These are phyloP conservation scores for Ceratobasidium sp. DNA, from an alignment of 1,284 basidiomycete species.

Conservation along the genomic window DNA sequence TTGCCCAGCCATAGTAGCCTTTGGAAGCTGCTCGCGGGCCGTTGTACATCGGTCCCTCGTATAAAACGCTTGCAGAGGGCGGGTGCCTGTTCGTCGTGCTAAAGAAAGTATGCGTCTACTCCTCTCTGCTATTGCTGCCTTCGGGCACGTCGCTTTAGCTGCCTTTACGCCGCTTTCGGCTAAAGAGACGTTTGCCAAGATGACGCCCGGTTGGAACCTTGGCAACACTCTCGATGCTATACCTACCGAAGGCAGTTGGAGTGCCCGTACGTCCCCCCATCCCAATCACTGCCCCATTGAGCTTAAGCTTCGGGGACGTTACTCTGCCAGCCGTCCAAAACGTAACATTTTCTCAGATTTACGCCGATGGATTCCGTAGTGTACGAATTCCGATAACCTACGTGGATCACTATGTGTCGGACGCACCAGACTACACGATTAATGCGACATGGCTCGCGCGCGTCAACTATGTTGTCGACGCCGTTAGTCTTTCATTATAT, in stretches of 20 bases:
- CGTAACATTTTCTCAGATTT: slow-evolving; percentile 24
- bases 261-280: slow-evolving; percentile 4
- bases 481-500: slow-evolving; percentile 14
- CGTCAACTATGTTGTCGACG: slow-evolving; percentile 46
- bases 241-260: slow-evolving; percentile 44
- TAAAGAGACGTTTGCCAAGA: slow-evolving; percentile 32
- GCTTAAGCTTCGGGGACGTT: background rate
- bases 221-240: slow-evolving; percentile 47
- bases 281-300: background rate
- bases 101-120: slow-evolving; percentile 2
- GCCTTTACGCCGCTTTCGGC: slow-evolving; percentile 35
- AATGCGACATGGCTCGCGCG: slow-evolving; percentile 46
- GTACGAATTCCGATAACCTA: slow-evolving; percentile 47
- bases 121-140: slow-evolving; percentile 14
- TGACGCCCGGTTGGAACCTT: slow-evolving; percentile 39
- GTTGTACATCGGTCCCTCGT: too few species aligned
- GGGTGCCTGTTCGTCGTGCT: too few species aligned
- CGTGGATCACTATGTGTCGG: slow-evolving; percentile 36
- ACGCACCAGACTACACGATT: slow-evolving; percentile 40
- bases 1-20: too few species aligned
- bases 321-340: slow-evolving; percentile 20
- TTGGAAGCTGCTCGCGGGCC: too few species aligned
- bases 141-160: slow-evolving; percentile 30
- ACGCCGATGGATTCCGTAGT: slow-evolving; percentile 38
- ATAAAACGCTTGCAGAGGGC: too few species aligned